phyloP scores from a whole-genome alignment of 106 monocot genomes.

The Hemerocallis citrina region DNA sequence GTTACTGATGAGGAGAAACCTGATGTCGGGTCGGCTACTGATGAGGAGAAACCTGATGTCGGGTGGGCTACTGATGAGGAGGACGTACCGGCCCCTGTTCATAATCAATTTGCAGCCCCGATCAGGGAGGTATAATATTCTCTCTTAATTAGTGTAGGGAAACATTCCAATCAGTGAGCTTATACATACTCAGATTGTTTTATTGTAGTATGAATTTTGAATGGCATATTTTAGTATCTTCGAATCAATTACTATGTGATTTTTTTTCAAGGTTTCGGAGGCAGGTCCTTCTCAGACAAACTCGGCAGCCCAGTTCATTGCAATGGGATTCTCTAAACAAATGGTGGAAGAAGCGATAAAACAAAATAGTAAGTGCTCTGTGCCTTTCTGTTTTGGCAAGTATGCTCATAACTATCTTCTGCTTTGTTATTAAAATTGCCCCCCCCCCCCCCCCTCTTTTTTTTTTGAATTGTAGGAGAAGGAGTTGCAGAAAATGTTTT shows the following conservation, averaged over 20 bases:
- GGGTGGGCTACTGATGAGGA: no score
- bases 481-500: slow-evolving; percentile 18
- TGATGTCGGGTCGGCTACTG: no score
- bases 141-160: no score
- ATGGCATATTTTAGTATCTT: background rate
- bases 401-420: background rate
- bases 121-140: no score
- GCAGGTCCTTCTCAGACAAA: slow-evolving; percentile 27
- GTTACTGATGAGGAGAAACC: no score
- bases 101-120: no score
- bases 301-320: slow-evolving; percentile 17
- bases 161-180: no score
- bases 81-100: no score
- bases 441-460: no score
- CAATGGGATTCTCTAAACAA: slow-evolving; percentile 42
- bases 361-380: slow-evolving; percentile 19
- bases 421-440: background rate
- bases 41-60: no score
- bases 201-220: background rate
- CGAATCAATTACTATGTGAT: background rate
- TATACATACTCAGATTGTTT: no score
- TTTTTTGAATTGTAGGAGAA: slow-evolving; percentile 14
- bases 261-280: slow-evolving; percentile 10
- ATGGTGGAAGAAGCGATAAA: slow-evolving; percentile 29
- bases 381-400: background rate